These are phyloP conservation scores for Endotrypanum monterogeii DNA, from an alignment of 208 protist genomes.

Conservation along the genomic window DNA sequence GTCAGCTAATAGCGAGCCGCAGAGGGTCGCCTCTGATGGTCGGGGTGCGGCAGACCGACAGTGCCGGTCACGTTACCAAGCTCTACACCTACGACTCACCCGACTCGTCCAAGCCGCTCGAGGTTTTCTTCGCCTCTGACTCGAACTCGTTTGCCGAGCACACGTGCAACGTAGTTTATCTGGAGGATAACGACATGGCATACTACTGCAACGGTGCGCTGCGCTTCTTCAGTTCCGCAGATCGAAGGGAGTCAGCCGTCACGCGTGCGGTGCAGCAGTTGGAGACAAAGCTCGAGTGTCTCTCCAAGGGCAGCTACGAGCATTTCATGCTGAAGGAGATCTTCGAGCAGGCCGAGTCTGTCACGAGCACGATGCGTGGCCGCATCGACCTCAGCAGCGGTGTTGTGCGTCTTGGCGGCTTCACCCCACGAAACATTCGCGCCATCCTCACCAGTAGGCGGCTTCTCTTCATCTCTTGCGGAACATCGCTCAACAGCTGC, in stretches of 20 bases:
- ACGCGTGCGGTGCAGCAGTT: conserved; percentile 66
- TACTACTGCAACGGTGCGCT: conserved; percentile 62
- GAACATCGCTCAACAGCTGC: conserved; percentile 93
- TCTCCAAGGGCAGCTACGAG: conserved; percentile 91
- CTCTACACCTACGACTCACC: conserved; percentile 23
- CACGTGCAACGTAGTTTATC: conserved; percentile 93
- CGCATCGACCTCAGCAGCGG: conserved; percentile 80
- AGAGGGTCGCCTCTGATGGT: conserved; percentile 94
- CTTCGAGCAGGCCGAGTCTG: conserved; percentile 94
- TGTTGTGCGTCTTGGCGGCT: conserved; percentile 86
- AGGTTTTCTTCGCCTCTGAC: conserved; percentile 96
- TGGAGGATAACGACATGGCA: conserved; percentile 95
- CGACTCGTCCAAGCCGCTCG: conserved; percentile 27
- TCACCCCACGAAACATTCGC: conserved; percentile 52
- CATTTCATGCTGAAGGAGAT: conserved; percentile 99
- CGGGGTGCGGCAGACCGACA: conserved; percentile 59
- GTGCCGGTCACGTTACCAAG: conserved; percentile 11
- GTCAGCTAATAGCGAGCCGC: conserved; percentile 87
- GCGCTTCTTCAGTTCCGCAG: conserved; percentile 51
- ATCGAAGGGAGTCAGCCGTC: conserved; percentile 18
- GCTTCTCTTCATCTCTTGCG: conserved; percentile 95
- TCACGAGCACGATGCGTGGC: conserved; percentile 92
- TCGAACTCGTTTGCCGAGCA: conserved; percentile 93
- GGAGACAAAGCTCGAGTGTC: conserved; percentile 79
- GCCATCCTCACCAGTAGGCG: conserved; percentile 58